Percentiles rank a stretch among this genome's conserved stretches.
Conservation (phyloP, 169 alveolate genomes). For the Hammondia hammondi region DNA sequence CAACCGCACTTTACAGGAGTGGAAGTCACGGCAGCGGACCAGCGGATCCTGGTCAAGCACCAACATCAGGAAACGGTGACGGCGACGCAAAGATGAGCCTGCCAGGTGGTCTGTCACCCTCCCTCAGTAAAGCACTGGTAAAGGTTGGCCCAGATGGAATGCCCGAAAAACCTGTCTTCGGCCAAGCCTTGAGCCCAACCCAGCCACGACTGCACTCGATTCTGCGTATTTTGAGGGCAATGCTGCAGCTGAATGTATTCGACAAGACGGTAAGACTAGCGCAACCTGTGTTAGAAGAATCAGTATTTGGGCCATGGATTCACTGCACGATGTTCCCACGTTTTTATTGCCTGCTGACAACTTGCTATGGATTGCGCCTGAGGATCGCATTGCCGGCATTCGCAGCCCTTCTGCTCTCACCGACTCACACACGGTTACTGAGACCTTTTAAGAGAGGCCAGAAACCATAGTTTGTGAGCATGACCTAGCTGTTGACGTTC, state of each 20-base stretch:
- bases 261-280: background rate
- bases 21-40: background rate
- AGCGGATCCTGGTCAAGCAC: background rate
- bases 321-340: too few relatives aligned
- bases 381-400: too few relatives aligned
- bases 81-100: background rate
- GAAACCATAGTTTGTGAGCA: background rate
- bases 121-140: background rate
- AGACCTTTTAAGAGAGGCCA: background rate
- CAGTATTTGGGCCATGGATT: too few relatives aligned
- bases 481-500: background rate
- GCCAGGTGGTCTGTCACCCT: background rate
- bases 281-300: too few relatives aligned
- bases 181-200: background rate
- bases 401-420: too few relatives aligned
- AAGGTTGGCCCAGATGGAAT: slow-evolving; percentile 6
- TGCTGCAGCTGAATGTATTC: slow-evolving; percentile 17
- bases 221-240: background rate
- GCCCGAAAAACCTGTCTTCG: background rate
- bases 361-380: too few relatives aligned
- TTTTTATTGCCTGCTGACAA: too few relatives aligned
- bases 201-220: slow-evolving; percentile 3
- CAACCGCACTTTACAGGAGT: background rate
- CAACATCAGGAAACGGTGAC: too few relatives aligned
- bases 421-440: too few relatives aligned